These are phyloP conservation scores for Trypanosoma mega DNA, from an alignment of 208 protist species.

Conservation along the genomic window DNA sequence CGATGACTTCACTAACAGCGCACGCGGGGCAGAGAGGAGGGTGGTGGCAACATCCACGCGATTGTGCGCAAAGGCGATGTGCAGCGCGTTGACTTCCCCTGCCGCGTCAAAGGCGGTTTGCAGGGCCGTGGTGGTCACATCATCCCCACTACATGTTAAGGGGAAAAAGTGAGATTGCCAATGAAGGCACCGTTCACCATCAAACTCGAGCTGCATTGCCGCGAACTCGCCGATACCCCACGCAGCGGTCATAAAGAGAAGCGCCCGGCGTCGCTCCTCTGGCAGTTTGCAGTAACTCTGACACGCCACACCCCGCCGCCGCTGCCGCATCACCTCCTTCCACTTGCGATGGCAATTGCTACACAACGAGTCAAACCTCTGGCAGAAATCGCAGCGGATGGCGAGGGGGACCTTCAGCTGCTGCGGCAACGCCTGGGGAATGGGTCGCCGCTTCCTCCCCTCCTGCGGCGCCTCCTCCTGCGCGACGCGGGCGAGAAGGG, in stretches of 20 bases:
- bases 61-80: constrained; percentile 28
- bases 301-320: constrained; percentile 13
- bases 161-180: constrained; percentile 20
- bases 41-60: constrained; percentile 13
- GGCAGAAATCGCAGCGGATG: constrained; percentile 48
- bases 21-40: constrained; percentile 11
- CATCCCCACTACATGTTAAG: constrained; percentile 1
- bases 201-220: constrained; percentile 34
- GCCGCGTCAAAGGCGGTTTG: constrained; percentile 7
- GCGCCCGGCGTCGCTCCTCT: constrained; percentile 7
- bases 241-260: constrained; percentile 40
- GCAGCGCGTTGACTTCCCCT: constrained; percentile 29
- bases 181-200: constrained; percentile 5
- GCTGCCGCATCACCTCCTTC: constrained; percentile 23
- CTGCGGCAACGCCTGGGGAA: constrained; percentile 25
- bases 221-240: constrained; percentile 39
- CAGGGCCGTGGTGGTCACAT: not conserved
- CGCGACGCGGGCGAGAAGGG: constrained; percentile 13
- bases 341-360: constrained; percentile 45
- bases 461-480: not conserved
- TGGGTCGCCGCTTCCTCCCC: not conserved
- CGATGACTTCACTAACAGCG: constrained; percentile 21
- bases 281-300: constrained; percentile 33
- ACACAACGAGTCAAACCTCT: constrained; percentile 57
- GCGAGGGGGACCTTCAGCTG: constrained; percentile 43